Evolutionary conservation across 164 flowering plant genomes (phyloP), one percentile per base, ranked within the genome.

Genomic region (Vitis rupestris): DNA sequence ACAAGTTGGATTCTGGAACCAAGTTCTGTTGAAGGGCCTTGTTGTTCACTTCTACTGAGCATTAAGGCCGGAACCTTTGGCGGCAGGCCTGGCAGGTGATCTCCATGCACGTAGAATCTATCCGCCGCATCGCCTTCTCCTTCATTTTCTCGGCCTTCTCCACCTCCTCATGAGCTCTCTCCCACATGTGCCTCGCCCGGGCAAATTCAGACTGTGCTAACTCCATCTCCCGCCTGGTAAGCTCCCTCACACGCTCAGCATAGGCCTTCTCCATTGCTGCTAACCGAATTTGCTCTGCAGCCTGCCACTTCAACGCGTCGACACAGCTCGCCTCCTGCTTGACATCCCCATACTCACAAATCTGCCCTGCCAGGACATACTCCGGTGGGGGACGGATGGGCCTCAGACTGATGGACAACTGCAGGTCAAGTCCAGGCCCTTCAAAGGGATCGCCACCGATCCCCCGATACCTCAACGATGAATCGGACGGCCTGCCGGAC

Each of bases 31-130:
- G 44, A 37, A 37, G 44, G 44, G 44, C 44, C 7, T 37, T 23
- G 2, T 37, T 37, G 44, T 37, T 44, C 47, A 48, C 52, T 52
- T 15, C 50, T 13, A 14, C 30, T 57, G 67, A 61, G 37, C 15
- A 31, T 70, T 71, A 81, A 53, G 87, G 80, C 67, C 81, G 83
- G 74, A 92, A 95, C 78, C 88, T 83, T 77, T 83, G 93, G 70
- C 88, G 81, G 81, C 99, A 95, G 69, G 92, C 84, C 37, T 88
- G 94, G 73, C 99, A 95, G 71, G 98, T 95, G 80, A 95, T 87
- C 85, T 91, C 97, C 86, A 88, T 87, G 88, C 94, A 85, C 61
- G 86, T 70, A 44, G 96, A 67, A 63, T 82, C 91, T 1, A 82
- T 67, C 78, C 74, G 77, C 12, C 79, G 62, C 0, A 81, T 82